Evolutionary conservation across 441 rosid genomes (phyloP).

Genomic region (Pelargonium citronellum): DNA sequence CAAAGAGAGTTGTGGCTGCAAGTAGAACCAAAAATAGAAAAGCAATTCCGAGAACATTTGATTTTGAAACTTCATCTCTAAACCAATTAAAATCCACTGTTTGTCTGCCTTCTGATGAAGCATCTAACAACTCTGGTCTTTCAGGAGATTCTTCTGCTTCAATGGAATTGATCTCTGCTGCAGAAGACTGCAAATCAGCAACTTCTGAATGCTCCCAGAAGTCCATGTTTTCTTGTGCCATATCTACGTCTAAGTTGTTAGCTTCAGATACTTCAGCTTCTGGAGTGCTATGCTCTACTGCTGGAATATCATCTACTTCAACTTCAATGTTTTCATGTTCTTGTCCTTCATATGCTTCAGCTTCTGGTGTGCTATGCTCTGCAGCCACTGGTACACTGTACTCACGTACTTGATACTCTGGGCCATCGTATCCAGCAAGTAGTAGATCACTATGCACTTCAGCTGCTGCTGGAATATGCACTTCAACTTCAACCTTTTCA

Average conservation of each 20-base stretch:
- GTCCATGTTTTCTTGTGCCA: neutral
- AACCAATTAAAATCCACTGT: conserved; percentile 11
- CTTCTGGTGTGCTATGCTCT: neutral
- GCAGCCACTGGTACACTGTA: neutral
- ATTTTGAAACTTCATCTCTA: conserved; percentile 16
- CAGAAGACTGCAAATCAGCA: neutral
- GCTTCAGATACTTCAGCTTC: neutral
- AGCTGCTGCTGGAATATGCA: neutral
- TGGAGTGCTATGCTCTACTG: too few species aligned
- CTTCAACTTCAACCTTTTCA: conserved; percentile 3
- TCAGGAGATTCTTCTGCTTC: conserved; percentile 19
- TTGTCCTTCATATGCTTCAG: neutral
- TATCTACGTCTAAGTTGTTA: neutral
- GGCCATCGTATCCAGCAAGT: too few species aligned
- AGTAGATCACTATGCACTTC: neutral
- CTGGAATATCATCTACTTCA: too few species aligned
- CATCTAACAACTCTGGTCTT: conserved; percentile 16
- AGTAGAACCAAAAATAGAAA: conserved; percentile 38
- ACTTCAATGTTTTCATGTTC: too few species aligned
- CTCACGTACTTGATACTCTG: neutral
- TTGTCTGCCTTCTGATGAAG: conserved; percentile 14
- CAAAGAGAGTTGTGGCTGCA: conserved; percentile 32
- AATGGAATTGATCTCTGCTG: conserved; percentile 9
- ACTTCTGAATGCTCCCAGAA: neutral
- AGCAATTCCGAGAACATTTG: conserved; percentile 24